Evolutionary conservation across 768 basidiomycete species (phyloP).

Genomic region (Amanita polypyramis): DNA sequence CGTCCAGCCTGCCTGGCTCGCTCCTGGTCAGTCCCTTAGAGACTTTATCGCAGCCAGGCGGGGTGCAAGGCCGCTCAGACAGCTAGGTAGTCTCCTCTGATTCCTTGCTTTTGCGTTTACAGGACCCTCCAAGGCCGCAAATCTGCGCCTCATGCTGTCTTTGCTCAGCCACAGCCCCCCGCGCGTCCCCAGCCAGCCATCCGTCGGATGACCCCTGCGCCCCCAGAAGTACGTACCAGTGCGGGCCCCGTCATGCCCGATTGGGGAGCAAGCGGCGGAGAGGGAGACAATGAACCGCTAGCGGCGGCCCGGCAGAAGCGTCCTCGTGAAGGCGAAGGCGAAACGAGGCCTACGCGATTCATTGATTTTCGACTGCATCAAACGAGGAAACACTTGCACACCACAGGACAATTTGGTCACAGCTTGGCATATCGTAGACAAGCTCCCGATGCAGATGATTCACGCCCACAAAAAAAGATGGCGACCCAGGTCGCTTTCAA

Average conservation of each 20-base stretch:
- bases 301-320: not conserved
- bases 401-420: not conserved
- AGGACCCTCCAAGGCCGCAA: not conserved
- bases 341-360: not conserved
- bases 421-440: not conserved
- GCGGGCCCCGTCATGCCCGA: too few relatives aligned
- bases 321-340: not conserved
- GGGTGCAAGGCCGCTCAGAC: not conserved
- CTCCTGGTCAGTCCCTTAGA: not conserved
- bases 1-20: slow-evolving; percentile 2
- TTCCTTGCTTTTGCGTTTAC: not conserved
- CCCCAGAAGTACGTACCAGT: too few relatives aligned
- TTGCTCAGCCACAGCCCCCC: not conserved
- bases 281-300: not conserved
- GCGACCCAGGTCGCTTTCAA: not conserved
- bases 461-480: not conserved
- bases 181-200: not conserved
- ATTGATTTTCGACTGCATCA: not conserved
- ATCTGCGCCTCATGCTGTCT: not conserved
- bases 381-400: not conserved
- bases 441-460: not conserved
- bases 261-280: too few relatives aligned
- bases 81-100: not conserved
- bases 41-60: not conserved
- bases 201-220: slow-evolving; percentile 4